Percentiles rank a stretch among this genome's conserved stretches.
Conservation (phyloP, 345 rosid species). For the Euclidium syriacum region DNA sequence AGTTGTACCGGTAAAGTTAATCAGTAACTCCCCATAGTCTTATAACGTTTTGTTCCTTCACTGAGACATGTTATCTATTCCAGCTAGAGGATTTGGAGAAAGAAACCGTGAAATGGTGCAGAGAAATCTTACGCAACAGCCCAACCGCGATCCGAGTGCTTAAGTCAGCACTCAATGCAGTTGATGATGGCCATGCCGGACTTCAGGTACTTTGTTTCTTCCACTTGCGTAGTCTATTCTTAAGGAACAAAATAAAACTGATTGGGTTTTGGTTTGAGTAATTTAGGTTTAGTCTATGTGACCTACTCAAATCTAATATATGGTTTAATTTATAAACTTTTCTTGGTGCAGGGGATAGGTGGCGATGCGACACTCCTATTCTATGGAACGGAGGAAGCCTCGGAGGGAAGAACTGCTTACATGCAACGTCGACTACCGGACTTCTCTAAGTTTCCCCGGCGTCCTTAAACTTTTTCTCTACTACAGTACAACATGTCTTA, state of each 20-base stretch:
- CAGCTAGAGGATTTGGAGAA: conserved; percentile 76
- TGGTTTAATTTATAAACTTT: neutral
- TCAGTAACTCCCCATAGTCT: neutral
- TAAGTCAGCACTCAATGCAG: conserved; percentile 89
- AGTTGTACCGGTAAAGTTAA: conserved; percentile 58
- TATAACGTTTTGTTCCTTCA: neutral
- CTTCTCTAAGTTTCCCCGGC: conserved; percentile 68
- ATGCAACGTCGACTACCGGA: conserved; percentile 66
- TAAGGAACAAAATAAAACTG: neutral
- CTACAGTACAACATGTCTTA: too few relatives aligned
- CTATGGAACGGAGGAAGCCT: conserved; percentile 82
- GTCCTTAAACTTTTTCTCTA: conserved; percentile 43
- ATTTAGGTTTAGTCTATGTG: too few relatives aligned
- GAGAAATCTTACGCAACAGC: conserved; percentile 83
- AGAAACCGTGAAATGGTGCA: conserved; percentile 88
- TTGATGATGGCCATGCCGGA: conserved; percentile 91
- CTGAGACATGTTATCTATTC: conserved; percentile 6
- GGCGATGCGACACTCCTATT: conserved; percentile 86
- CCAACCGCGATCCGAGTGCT: conserved; percentile 91
- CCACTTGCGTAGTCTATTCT: neutral
- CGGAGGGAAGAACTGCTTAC: conserved; percentile 78
- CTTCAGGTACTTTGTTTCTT: conserved; percentile 50
- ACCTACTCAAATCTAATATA: too few relatives aligned
- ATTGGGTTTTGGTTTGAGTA: too few relatives aligned
- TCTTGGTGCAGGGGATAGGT: conserved; percentile 53